Base-by-base conservation (phyloP, 1,284 basidiomycete genomes). In the Athelia psychrophila region DNA sequence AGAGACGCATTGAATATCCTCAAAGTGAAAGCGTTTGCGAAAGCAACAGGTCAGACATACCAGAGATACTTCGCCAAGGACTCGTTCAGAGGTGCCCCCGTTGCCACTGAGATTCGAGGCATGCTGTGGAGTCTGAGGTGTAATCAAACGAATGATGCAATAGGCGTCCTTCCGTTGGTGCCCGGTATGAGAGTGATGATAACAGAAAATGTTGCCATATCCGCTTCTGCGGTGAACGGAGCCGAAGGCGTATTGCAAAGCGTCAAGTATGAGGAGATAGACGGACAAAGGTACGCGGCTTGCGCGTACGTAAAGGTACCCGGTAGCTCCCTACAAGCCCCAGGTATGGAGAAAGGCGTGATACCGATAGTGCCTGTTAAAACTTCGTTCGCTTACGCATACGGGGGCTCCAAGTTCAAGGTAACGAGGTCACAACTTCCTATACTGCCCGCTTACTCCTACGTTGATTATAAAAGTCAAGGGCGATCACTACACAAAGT, bases 141-240 rank as follows among this genome's bases (percentile, higher is more conserved):
- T 23, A 23, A 5, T 18, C 15, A 5, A n/a, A 30, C 12, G 5
- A 33, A 9, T 36, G 54, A 52, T 30, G 13, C 47, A 2, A 13
- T 59, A 10, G 59, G 58, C 2, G 10, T 3, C 1, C 15, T 61
- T 6, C 60, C 60, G 0, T 40, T 56, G 2, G 54, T 60, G 20
- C 19, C 23, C 0, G 65, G 66, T 1, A 67, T 67, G 66, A 61
- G 58, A 16, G 66, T 67, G 0, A 65, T 67, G 57, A 44, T 69
- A 0, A 57, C 54, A 0, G 58, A 65, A 10, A 69, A 66, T 30
- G 42, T 62, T 2, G 61, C 58, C 9, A 54, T 67, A 15, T 44
- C 38, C 1, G 35, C 53, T 2, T 50, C 55, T 0, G 51, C 61
- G 2, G 66, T 67, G 4, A 69, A 69, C 40, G 66, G 67, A 2